Base-by-base conservation (phyloP, 1,139 yeast species). In the Blastobotrys ciferrii region DNA sequence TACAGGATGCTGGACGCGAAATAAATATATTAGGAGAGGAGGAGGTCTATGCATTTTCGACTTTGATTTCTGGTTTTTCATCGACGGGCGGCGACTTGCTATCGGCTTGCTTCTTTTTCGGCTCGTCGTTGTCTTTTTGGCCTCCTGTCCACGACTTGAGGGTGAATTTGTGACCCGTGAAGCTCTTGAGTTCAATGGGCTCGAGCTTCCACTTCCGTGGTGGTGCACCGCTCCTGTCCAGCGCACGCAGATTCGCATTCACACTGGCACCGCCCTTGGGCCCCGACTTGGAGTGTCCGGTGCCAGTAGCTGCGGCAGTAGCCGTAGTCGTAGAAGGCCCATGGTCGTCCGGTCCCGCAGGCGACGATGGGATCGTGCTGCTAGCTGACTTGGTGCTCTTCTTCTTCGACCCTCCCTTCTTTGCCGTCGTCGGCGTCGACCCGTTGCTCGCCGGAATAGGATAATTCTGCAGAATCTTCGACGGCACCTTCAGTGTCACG, bases 161-260 rank as follows among this genome's bases (percentile, higher is more conserved):
- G n/a, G 69, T 65, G 46, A 77, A 75, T 53, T 72, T 72, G 58
- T 75, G 77, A 11, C 87, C 85, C 11, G 83, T 80, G 58, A 81
- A 81, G n/a, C 82, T 75, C 62, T 77, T 78, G 55, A 81, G 72
- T 43, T 68, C 59, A 11, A 72, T 57, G 1, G 77, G 74, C 47
- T 69, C 67, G 58, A 78, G 78, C 6, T 58, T 63, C 86, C 87
- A 81, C 56, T 69, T 72, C 48, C 76, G 71, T 33, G 73, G 71
- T 18, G 79, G 77, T 47, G 67, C 71, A 2, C 82, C 81, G 7
- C 76, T 64, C 52, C 74, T 74, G 55, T 79, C 84, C 51, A 78
- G 62, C 2, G 67, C 66, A 25, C 64, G 47, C 36, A 62, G 47
- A 20, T 58, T 57, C 9, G 63, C 62, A 42, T 58, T 60, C 15